Evolutionary conservation across 2,329 filamentous ascomycete genomes (phyloP).

Genomic region (Didymella segeticola): DNA sequence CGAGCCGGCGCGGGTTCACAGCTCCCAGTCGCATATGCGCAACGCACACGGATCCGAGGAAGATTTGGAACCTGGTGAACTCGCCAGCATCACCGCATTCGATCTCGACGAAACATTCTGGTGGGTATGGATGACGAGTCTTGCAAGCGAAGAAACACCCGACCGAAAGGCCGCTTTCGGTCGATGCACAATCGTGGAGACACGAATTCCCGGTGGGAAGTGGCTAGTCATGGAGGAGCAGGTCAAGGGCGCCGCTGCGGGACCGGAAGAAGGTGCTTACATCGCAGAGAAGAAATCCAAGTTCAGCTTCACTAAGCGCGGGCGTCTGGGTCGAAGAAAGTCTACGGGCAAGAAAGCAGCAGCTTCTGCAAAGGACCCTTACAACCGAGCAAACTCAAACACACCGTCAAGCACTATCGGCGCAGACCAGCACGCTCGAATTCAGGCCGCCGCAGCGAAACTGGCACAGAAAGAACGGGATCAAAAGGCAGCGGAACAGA

Average conservation of each 20-base stretch:
- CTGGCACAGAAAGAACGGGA: constrained; percentile 75
- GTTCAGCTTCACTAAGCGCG: constrained; percentile 81
- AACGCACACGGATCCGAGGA: constrained; percentile 73
- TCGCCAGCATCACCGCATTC: constrained; percentile 87
- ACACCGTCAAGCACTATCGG: constrained; percentile 77
- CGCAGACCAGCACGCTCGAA: constrained; percentile 89
- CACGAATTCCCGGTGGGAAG: constrained; percentile 76
- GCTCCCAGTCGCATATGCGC: constrained; percentile 78
- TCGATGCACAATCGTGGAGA: constrained; percentile 90
- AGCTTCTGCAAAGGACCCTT: constrained; percentile 57
- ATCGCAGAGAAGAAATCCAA: constrained; percentile 95
- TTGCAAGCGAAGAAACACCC: constrained; percentile 86
- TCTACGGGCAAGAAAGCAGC: constrained; percentile 52
- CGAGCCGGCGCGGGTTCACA: constrained; percentile 70
- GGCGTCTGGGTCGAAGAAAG: constrained; percentile 66
- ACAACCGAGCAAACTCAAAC: constrained; percentile 57
- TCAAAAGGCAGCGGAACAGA: constrained; percentile 58
- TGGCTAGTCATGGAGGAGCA: constrained; percentile 98
- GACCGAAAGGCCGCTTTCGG: constrained; percentile 92
- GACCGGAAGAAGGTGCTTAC: constrained; percentile 83
- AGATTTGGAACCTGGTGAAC: constrained; percentile 84
- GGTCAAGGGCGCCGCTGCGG: constrained; percentile 87
- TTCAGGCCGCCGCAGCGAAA: constrained; percentile 87
- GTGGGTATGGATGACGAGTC: constrained; percentile 99
- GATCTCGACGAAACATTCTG: constrained; percentile 96